Conservation (phyloP, 2,329 filamentous ascomycete genomes). For the Talaromyces sp. region DNA sequence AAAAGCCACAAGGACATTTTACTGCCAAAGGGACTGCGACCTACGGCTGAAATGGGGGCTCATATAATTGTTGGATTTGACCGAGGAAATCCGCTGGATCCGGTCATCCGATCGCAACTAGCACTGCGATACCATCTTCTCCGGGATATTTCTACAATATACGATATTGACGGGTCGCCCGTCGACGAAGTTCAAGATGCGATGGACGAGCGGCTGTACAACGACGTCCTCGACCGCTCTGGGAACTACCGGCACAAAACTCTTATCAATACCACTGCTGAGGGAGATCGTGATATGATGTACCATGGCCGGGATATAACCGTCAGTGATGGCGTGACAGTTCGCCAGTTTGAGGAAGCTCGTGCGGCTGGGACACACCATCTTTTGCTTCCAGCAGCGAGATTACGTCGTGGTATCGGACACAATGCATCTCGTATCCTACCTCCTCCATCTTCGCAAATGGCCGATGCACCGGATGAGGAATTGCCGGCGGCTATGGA, state of each 20-base stretch:
- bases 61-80: constrained; percentile 99
- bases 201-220: constrained; percentile 86
- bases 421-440: constrained; percentile 56
- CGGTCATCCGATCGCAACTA: constrained; percentile 85
- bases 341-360: constrained; percentile 69
- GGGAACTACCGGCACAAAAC: constrained; percentile 84
- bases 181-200: constrained; percentile 76
- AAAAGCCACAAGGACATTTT: constrained; percentile 54
- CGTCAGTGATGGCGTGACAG: constrained; percentile 65
- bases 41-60: constrained; percentile 92
- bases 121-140: constrained; percentile 81
- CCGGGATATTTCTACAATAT: constrained; percentile 76
- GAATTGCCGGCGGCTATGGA: constrained; percentile 71
- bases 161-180: constrained; percentile 61
- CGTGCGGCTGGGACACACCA: constrained; percentile 54
- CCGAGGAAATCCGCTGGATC: constrained; percentile 86
- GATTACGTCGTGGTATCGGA: constrained; percentile 40
- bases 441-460: constrained; percentile 6
- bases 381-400: constrained; percentile 38
- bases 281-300: constrained; percentile 78
- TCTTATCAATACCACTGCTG: constrained; percentile 64
- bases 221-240: constrained; percentile 87
- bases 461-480: constrained; percentile 29
- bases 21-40: constrained; percentile 53
- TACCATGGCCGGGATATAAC: constrained; percentile 75